Conservation (phyloP, 2,329 filamentous ascomycete species). For the Beauveria australis region DNA sequence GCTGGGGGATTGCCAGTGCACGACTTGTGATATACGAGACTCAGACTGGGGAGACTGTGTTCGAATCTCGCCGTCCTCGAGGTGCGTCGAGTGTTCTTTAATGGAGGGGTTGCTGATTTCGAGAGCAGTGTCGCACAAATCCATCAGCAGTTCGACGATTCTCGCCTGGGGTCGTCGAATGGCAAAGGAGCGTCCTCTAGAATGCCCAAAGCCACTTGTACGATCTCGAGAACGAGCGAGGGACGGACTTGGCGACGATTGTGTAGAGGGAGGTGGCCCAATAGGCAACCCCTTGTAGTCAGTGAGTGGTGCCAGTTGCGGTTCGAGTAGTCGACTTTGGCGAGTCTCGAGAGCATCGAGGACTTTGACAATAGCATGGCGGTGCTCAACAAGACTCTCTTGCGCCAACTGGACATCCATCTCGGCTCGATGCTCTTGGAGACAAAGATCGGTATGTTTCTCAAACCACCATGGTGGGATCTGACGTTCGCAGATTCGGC, state of each 20-base stretch:
- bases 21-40: slow-evolving; percentile 83
- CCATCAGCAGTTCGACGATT: slow-evolving; percentile 89
- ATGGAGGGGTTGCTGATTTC: slow-evolving; percentile 92
- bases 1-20: slow-evolving; percentile 94
- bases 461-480: slow-evolving; percentile 99
- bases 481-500: slow-evolving; percentile 93
- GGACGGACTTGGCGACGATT: slow-evolving; percentile 63
- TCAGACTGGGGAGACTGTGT: slow-evolving; percentile 96
- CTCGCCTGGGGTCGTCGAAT: slow-evolving; percentile 81
- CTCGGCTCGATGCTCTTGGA: slow-evolving; percentile 92
- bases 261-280: slow-evolving; percentile 63
- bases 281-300: slow-evolving; percentile 88
- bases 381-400: slow-evolving; percentile 84
- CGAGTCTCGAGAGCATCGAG: slow-evolving; percentile 83
- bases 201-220: slow-evolving; percentile 70
- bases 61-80: slow-evolving; percentile 60
- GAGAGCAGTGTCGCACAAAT: slow-evolving; percentile 89
- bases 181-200: slow-evolving; percentile 79
- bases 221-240: slow-evolving; percentile 66
- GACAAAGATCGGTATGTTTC: slow-evolving; percentile 92
- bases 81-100: slow-evolving; percentile 66
- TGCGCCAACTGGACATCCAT: slow-evolving; percentile 97
- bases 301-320: slow-evolving; percentile 45
- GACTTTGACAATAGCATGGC: slow-evolving; percentile 89
- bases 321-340: slow-evolving; percentile 52